Base-by-base conservation (phyloP, 2,329 filamentous ascomycete species). In the Chrysosporium queenslandicum region DNA sequence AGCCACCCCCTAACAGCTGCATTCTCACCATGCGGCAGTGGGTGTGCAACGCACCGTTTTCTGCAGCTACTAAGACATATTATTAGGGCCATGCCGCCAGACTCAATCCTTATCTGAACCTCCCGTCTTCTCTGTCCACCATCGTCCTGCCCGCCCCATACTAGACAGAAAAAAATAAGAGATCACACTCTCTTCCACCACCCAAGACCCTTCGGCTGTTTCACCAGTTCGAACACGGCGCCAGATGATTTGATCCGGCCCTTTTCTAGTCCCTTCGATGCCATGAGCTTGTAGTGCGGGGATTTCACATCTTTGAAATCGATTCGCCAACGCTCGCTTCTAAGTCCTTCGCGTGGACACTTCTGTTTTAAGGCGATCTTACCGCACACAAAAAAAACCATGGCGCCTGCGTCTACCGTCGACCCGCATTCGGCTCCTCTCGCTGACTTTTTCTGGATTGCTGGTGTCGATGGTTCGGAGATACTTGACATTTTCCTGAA, bases 371-470 rank as follows among this genome's bases (percentile, higher is more conserved):
- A 34, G 14, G 7, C 29, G 18, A 21, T n/a, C 9, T n/a, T 16
- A 3, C 23, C n/a, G 4, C 20, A 4, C 37, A 7, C 14, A 20
- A 18, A 18, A 6, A 39, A 7, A 46, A 61, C 53, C 55, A 69
- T 70, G 63, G 62, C 69, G 52, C 60, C 60, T 42, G 53, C 60
- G 42, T 58, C 65, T 42, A 42, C 66, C 40, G 59, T 68, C 50
- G 71, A 75, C 54, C 60, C 66, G 52, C 70, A 72, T 43, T 72
- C 74, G 55, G 71, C 72, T 51, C 80, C 80, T 52, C 75, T 83
- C 51, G 80, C 80, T 61, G 80, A 83, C 66, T 82, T 80, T 66
- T 83, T 83, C 66, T 83, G 82, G 75, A 83, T 83, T 48, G 68
- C 71, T 50, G 73, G 73, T 52, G 66, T 75, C 32, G 73, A 75